Percentiles rank a stretch among this genome's conserved stretches.
Evolutionary conservation across 352 stramenopile genomes (phyloP).

Genomic region (Globisporangium sylvaticum): DNA sequence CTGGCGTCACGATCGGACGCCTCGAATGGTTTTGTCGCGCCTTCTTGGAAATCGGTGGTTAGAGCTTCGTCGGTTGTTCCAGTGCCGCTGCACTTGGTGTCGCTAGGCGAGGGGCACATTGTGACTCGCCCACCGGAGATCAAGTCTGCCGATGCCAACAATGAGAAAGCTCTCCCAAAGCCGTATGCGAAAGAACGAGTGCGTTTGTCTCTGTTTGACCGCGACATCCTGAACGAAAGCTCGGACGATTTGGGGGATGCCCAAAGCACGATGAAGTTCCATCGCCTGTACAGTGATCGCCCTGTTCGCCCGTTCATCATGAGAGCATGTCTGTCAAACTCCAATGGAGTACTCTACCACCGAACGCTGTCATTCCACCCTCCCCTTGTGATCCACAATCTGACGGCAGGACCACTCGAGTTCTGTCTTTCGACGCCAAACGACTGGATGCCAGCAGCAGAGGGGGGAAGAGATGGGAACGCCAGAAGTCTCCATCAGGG

Average conservation of each 20-base stretch:
- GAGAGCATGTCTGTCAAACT: conserved; percentile 52
- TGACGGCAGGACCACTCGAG: conserved; percentile 66
- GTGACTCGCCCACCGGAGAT: conserved; percentile 69
- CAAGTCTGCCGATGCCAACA: conserved; percentile 22
- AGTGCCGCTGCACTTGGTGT: conserved; percentile 71
- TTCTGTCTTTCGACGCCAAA: conserved; percentile 70
- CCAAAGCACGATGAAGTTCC: conserved; percentile 71
- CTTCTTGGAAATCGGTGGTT: conserved; percentile 69
- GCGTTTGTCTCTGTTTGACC: conserved; percentile 65
- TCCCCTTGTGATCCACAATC: conserved; percentile 78
- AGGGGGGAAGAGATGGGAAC: conserved; percentile 26
- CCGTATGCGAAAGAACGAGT: conserved; percentile 76
- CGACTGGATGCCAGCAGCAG: conserved; percentile 55
- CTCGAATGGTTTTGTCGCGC: conserved; percentile 34
- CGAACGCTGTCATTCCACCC: conserved; percentile 73
- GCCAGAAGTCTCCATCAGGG: conserved; percentile 40
- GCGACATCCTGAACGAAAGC: conserved; percentile 14
- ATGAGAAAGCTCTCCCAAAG: conserved; percentile 32
- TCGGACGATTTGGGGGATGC: conserved; percentile 28
- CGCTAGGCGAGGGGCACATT: conserved; percentile 65
- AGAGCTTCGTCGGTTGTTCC: conserved; percentile 55
- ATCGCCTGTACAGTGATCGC: conserved; percentile 67
- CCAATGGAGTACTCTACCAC: conserved; percentile 58
- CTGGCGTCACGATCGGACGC: conserved; percentile 27
- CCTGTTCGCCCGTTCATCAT: conserved; percentile 82